Evolutionary conservation across 2,329 filamentous ascomycete genomes (phyloP).

Genomic region (Xylariaceae sp.): DNA sequence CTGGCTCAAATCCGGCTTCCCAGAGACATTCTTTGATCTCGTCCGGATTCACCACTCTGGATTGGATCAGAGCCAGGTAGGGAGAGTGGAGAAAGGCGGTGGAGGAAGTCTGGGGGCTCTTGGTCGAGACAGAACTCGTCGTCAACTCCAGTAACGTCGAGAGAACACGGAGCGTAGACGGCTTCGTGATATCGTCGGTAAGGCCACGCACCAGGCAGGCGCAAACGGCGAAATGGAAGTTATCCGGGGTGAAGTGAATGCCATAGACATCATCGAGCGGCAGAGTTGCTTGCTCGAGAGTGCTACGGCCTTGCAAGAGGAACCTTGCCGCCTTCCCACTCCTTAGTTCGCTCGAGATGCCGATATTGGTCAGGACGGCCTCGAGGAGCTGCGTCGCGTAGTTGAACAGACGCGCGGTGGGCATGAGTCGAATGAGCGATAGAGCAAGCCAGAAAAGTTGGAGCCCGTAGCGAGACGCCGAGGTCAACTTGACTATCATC

Average conservation of each 20-base stretch:
- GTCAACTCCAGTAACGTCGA: conserved; percentile 56
- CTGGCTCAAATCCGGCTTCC: conserved; percentile 49
- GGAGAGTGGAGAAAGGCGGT: conserved; percentile 41
- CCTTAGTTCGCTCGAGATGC: conserved; percentile 53
- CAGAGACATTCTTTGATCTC: conserved; percentile 59
- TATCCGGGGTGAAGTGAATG: conserved; percentile 57
- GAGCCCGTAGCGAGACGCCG: conserved; percentile 60
- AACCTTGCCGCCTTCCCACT: conserved; percentile 54
- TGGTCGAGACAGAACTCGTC: conserved; percentile 30
- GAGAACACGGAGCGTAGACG: conserved; percentile 54
- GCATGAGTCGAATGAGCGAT: conserved; percentile 59
- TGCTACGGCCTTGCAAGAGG: conserved; percentile 54
- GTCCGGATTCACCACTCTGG: conserved; percentile 50
- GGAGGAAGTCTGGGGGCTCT: conserved; percentile 28
- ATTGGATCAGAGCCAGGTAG: conserved; percentile 56
- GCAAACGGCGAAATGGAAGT: conserved; percentile 63
- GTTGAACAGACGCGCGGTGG: conserved; percentile 54
- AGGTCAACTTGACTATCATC: conserved; percentile 65
- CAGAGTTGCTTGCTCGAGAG: conserved; percentile 57
- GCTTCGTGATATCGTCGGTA: conserved; percentile 55
- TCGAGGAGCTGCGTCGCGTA: conserved; percentile 61
- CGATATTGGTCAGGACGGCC: conserved; percentile 59
- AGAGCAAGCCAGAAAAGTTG: conserved; percentile 68
- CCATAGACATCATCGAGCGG: conserved; percentile 61
- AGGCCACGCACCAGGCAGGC: conserved; percentile 60